Percentiles rank a stretch among this genome's conserved stretches.
Conservation (phyloP, 2,329 filamentous ascomycete species). For the Alternaria arborescens region DNA sequence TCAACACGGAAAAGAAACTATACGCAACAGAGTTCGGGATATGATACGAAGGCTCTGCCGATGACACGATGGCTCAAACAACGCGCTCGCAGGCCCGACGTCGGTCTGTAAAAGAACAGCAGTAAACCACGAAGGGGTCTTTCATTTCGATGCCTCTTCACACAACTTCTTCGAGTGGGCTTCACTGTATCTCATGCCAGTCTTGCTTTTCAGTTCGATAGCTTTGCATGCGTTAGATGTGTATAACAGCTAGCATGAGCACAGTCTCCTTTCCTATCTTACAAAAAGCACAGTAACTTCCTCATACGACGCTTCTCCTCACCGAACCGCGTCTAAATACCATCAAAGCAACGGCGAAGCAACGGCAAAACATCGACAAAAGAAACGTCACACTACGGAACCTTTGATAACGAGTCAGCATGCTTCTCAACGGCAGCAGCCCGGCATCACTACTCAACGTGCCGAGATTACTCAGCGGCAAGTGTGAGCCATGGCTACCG, state of each 20-base stretch:
- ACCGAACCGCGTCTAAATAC: neutral
- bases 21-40: neutral
- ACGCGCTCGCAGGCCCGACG: neutral
- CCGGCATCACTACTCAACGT: neutral
- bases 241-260: neutral
- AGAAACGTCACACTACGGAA: neutral
- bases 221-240: neutral
- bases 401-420: slow-evolving; percentile 3
- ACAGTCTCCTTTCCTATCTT: neutral
- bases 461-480: slow-evolving; percentile 6
- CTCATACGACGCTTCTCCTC: neutral
- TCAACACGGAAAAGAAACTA: slow-evolving; percentile 3
- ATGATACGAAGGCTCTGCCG: neutral
- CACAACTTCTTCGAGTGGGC: neutral
- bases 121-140: slow-evolving; percentile 2
- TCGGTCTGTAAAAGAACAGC: neutral
- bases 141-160: neutral
- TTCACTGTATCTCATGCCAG: neutral
- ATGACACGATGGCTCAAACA: neutral
- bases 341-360: slow-evolving; percentile 1
- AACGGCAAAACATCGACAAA: slow-evolving; percentile 2
- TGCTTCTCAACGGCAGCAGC: neutral
- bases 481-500: neutral
- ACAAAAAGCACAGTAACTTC: slow-evolving; percentile 1
- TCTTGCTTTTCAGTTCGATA: slow-evolving; percentile 5